These are phyloP conservation scores for Choiromyces venosus DNA, from an alignment of 495 filamentous ascomycete genomes.

Conservation along the genomic window DNA sequence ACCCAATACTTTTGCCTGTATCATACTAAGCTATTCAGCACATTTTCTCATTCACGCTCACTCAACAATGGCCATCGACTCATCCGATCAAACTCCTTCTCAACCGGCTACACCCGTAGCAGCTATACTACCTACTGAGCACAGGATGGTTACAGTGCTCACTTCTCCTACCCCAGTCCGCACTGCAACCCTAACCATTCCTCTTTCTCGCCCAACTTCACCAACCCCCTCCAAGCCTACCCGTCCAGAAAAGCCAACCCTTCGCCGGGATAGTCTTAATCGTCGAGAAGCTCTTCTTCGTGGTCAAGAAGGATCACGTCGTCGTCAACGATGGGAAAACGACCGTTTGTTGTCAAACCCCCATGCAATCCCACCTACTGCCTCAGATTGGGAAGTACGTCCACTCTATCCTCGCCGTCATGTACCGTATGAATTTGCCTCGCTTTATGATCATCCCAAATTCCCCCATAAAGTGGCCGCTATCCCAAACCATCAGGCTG, in stretches of 20 bases:
- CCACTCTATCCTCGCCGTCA: conserved; percentile 70
- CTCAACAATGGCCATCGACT: neutral
- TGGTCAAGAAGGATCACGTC: conserved; percentile 85
- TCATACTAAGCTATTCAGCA: neutral
- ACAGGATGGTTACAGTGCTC: neutral
- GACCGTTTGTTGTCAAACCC: conserved; percentile 84
- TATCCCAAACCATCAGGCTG: conserved; percentile 13
- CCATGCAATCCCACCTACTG: conserved; percentile 71
- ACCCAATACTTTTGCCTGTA: neutral
- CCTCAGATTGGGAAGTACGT: conserved; percentile 71
- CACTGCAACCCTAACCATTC: conserved; percentile 46
- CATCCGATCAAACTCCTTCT: neutral
- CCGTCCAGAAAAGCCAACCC: neutral
- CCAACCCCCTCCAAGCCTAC: conserved; percentile 18
- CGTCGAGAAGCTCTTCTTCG: conserved; percentile 74
- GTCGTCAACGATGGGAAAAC: conserved; percentile 91
- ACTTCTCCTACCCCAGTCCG: neutral
- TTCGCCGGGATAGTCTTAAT: conserved; percentile 58
- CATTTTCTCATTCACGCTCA: neutral
- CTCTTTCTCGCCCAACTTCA: conserved; percentile 38
- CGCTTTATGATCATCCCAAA: conserved; percentile 63
- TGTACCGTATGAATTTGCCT: conserved; percentile 85
- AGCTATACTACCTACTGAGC: neutral
- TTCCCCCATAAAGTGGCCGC: conserved; percentile 15
- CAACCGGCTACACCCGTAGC: neutral